Conservation (phyloP, 306 rosid species). For the Quercus engelmannii region DNA sequence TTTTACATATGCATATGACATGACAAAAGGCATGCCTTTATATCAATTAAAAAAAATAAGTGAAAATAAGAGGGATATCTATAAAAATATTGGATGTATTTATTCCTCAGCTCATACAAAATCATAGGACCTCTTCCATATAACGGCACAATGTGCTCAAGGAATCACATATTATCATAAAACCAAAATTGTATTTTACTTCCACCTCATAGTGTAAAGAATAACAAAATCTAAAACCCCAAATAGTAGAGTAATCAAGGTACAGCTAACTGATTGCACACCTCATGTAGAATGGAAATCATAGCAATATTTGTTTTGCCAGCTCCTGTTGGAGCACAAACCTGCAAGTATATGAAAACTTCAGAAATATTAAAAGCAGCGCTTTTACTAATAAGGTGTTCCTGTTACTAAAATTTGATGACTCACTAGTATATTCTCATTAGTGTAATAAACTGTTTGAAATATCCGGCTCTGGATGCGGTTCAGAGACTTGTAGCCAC, state of each 20-base stretch:
- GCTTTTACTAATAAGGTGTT: not conserved
- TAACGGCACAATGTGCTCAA: not conserved
- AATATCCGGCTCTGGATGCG: constrained; percentile 94
- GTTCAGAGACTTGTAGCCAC: constrained; percentile 78
- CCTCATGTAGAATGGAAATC: constrained; percentile 96
- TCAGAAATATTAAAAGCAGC: constrained; percentile 19
- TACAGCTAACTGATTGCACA: constrained; percentile 28
- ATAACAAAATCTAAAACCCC: not conserved
- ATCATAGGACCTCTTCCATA: not conserved
- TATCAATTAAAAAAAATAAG: not conserved
- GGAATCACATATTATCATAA: not conserved
- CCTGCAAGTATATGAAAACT: constrained; percentile 48
- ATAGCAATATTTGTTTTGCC: constrained; percentile 98
- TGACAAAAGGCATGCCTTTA: not conserved
- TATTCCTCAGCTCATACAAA: not conserved
- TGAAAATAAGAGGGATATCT: not conserved
- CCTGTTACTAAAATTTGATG: constrained; percentile 11
- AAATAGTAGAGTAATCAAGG: not conserved
- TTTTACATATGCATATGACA: not conserved
- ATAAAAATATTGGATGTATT: not conserved
- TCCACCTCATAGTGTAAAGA: not conserved
- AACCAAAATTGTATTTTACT: not conserved
- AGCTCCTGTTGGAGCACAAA: constrained; percentile 99
- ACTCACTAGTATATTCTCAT: constrained; percentile 91
- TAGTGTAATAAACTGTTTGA: constrained; percentile 80